Conservation (phyloP, 768 basidiomycete species). For the Kwoniella europaea region DNA sequence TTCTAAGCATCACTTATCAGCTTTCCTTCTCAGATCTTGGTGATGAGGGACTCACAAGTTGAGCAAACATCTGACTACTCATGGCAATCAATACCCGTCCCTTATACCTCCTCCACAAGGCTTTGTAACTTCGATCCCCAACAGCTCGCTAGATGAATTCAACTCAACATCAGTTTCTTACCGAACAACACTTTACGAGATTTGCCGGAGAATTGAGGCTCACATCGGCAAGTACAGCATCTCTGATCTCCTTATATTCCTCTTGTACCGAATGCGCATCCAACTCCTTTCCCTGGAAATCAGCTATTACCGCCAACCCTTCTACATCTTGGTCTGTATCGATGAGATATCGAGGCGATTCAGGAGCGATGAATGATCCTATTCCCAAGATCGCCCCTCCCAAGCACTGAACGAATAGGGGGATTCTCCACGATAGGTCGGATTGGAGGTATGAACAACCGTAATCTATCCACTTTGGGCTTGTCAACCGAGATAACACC, state of each 20-base stretch:
- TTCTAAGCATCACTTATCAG: constrained; percentile 65
- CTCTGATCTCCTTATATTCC: constrained; percentile 91
- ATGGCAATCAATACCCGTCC: constrained; percentile 88
- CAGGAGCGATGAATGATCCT: constrained; percentile 83
- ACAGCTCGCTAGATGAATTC: constrained; percentile 66
- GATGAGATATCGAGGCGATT: constrained; percentile 92
- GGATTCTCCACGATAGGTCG: constrained; percentile 87
- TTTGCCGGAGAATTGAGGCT: constrained; percentile 17
- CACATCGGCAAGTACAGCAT: constrained; percentile 60
- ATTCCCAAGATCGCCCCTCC: constrained; percentile 79
- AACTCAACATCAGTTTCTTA: no score
- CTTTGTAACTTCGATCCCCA: constrained; percentile 73
- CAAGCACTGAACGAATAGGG: constrained; percentile 83
- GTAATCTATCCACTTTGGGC: constrained; percentile 78
- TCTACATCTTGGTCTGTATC: constrained; percentile 81
- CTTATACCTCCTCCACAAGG: constrained; percentile 87
- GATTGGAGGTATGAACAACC: constrained; percentile 86
- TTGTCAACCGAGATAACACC: not conserved
- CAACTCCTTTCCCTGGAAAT: constrained; percentile 81
- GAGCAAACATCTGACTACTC: constrained; percentile 94
- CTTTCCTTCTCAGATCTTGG: not conserved
- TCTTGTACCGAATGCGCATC: constrained; percentile 70
- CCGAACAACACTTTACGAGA: not conserved
- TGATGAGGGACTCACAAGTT: constrained; percentile 68
- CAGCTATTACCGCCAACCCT: constrained; percentile 83